These are phyloP conservation scores for Phytophthora kernoviae DNA, from an alignment of 352 stramenopile genomes.

Conservation along the genomic window DNA sequence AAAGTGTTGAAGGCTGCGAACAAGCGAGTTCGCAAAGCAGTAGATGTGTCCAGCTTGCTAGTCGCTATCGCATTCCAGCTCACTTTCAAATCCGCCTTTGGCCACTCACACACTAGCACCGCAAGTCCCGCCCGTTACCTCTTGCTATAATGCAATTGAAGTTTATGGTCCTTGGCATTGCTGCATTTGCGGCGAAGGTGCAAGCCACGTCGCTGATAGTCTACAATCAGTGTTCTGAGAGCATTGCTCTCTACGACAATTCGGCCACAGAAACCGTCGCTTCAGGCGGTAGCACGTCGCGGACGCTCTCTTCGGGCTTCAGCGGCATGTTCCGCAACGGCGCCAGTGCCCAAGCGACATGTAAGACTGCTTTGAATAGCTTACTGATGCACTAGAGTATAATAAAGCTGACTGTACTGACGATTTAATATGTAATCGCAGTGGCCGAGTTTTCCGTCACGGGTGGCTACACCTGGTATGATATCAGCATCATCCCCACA, in stretches of 20 bases:
- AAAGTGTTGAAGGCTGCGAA: background rate
- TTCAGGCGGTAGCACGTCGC: slow-evolving; percentile 34
- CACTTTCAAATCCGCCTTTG: slow-evolving; percentile 21
- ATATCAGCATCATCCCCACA: slow-evolving; percentile 51
- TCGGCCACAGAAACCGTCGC: slow-evolving; percentile 43
- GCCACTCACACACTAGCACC: slow-evolving; percentile 1
- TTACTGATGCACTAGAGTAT: too few relatives aligned
- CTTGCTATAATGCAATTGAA: slow-evolving; percentile 10
- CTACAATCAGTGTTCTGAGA: slow-evolving; percentile 48
- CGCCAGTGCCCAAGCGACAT: slow-evolving; percentile 40
- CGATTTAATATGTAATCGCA: slow-evolving; percentile 10
- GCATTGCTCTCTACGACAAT: slow-evolving; percentile 64
- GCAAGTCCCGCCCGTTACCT: background rate
- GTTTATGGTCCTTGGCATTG: slow-evolving; percentile 15
- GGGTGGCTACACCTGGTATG: slow-evolving; percentile 43
- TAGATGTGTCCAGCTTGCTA: background rate
- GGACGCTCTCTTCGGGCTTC: slow-evolving; percentile 41
- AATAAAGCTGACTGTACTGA: background rate
- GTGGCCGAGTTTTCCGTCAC: slow-evolving; percentile 51
- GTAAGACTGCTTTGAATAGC: slow-evolving; percentile 6
- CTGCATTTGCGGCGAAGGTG: slow-evolving; percentile 17
- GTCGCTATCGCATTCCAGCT: slow-evolving; percentile 5
- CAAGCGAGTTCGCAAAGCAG: background rate
- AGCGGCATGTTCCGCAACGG: slow-evolving; percentile 64
- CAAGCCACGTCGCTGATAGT: slow-evolving; percentile 41